phyloP scores from a whole-genome alignment of 2,329 filamentous ascomycete species.

The Colletotrichum neosansevieriae region DNA sequence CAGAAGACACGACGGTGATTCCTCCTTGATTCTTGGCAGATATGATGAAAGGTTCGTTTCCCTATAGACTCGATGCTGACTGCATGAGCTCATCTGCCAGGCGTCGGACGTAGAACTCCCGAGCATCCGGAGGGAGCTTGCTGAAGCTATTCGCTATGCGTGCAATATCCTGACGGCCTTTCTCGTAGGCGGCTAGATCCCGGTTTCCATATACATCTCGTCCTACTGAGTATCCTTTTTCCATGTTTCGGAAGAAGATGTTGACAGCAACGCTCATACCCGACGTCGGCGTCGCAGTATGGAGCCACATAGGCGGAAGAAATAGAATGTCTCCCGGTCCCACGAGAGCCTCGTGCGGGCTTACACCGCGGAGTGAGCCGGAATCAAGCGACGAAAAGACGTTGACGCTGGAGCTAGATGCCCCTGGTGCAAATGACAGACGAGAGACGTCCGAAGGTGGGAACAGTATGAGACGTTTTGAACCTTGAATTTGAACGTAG shows the following conservation, averaged over 20 bases:
- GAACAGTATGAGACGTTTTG: conserved; percentile 81
- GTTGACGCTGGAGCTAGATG: conserved; percentile 83
- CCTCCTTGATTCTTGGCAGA: too few species aligned
- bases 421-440: conserved; percentile 79
- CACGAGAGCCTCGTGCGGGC: conserved; percentile 75
- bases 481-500: conserved; percentile 81
- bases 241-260: conserved; percentile 83
- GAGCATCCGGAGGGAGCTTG: conserved; percentile 72
- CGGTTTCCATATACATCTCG: conserved; percentile 90
- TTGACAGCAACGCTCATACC: conserved; percentile 84
- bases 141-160: conserved; percentile 75
- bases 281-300: conserved; percentile 74
- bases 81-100: conserved; percentile 75
- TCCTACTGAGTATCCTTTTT: conserved; percentile 76
- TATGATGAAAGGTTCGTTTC: not conserved
- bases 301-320: conserved; percentile 86
- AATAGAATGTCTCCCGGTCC: conserved; percentile 82
- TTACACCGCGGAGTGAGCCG: conserved; percentile 59
- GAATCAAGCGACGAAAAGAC: conserved; percentile 68
- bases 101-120: conserved; percentile 80
- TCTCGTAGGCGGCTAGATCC: conserved; percentile 87
- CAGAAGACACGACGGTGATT: not conserved
- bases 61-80: conserved; percentile 20
- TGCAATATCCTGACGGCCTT: conserved; percentile 78
- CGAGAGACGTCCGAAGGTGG: conserved; percentile 79